These are phyloP conservation scores for Aspergillus glaucus DNA, from an alignment of 2,329 filamentous ascomycete genomes.

Conservation along the genomic window DNA sequence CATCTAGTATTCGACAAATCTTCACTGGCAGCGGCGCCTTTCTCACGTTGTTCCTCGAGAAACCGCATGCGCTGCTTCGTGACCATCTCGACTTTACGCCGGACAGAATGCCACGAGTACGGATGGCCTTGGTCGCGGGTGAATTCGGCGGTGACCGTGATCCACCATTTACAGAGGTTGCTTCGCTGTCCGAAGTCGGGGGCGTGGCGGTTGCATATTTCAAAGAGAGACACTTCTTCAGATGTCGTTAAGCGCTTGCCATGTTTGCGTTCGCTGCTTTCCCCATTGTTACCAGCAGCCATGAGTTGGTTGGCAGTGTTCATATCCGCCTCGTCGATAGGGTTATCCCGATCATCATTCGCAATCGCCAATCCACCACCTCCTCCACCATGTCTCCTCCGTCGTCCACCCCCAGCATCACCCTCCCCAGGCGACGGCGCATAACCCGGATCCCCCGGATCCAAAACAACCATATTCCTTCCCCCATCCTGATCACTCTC, in stretches of 20 bases:
- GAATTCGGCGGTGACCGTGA: constrained; percentile 33
- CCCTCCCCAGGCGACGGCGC: constrained; percentile 8
- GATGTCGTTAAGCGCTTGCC: constrained; percentile 35
- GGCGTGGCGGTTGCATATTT: constrained; percentile 35
- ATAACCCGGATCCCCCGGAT: constrained; percentile 13
- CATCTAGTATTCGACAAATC: constrained; percentile 33
- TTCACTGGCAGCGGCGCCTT: constrained; percentile 16
- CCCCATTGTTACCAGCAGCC: not conserved
- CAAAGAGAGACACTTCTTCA: constrained; percentile 35
- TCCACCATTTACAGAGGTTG: constrained; percentile 40
- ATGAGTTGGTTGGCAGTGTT: no score
- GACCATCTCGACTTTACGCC: constrained; percentile 35
- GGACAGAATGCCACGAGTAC: constrained; percentile 39
- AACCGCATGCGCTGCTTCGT: constrained; percentile 38
- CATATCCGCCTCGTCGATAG: not conserved
- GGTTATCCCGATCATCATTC: not conserved
- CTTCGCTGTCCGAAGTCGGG: constrained; percentile 34
- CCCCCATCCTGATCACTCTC: constrained; percentile 2
- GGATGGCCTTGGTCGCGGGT: constrained; percentile 31
- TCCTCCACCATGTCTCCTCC: not conserved
- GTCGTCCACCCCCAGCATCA: not conserved
- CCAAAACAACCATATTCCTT: constrained; percentile 6
- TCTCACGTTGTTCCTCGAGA: constrained; percentile 28
- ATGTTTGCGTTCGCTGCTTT: constrained; percentile 21
- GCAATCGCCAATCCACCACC: constrained; percentile 3